Percentiles rank a stretch among this genome's conserved stretches.
phyloP scores from a whole-genome alignment of 495 filamentous ascomycete genomes.

The Aspergillus mulundensis region DNA sequence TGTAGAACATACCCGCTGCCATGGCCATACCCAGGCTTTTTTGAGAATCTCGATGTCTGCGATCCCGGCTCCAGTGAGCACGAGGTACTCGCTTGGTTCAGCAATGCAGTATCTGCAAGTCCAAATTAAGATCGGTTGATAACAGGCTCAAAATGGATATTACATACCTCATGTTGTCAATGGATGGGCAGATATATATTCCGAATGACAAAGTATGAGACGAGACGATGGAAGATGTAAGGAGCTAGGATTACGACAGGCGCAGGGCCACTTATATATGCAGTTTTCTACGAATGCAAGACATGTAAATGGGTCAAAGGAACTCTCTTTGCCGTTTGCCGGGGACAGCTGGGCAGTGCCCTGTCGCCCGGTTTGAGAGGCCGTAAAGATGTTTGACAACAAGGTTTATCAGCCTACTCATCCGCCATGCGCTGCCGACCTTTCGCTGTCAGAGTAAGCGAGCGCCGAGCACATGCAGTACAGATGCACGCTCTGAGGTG shows the following conservation, averaged over 20 bases:
- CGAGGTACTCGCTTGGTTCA: slow-evolving; percentile 59
- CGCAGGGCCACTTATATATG: neutral
- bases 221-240: neutral
- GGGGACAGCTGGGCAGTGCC: neutral
- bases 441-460: neutral
- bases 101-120: slow-evolving; percentile 31
- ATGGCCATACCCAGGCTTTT: slow-evolving; percentile 64
- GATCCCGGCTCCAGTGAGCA: slow-evolving; percentile 74
- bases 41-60: slow-evolving; percentile 67
- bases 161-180: slow-evolving; percentile 12
- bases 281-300: no score
- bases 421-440: slow-evolving; percentile 1
- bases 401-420: neutral
- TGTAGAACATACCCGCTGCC: slow-evolving; percentile 50
- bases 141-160: neutral
- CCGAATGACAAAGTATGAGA: neutral
- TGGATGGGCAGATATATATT: neutral
- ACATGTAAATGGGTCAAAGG: no score
- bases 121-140: no score
- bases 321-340: neutral
- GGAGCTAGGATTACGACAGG: neutral
- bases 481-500: neutral
- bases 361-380: neutral
- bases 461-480: neutral
- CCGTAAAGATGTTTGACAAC: neutral